Conservation (phyloP, 257 asterid genomes). For the Linaria vulgaris region DNA sequence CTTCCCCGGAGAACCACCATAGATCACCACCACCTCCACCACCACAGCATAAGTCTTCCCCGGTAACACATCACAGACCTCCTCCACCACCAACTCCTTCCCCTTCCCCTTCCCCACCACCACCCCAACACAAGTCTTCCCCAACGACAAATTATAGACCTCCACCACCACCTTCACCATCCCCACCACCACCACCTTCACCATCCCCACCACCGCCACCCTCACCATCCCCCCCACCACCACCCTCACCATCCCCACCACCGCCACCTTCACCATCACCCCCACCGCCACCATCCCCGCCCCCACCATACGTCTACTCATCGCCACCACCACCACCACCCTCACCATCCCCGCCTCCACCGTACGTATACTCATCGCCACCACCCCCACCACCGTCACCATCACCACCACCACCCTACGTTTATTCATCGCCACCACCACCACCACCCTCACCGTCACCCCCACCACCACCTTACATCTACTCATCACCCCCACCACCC, state of each 20-base stretch:
- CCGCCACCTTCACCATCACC: slow-evolving; percentile 8
- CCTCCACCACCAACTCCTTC: slow-evolving; percentile 30
- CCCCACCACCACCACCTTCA: slow-evolving; percentile 19
- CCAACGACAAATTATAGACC: no score
- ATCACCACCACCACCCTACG: slow-evolving; percentile 29
- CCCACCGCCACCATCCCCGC: background rate
- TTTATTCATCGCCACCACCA: slow-evolving; percentile 30
- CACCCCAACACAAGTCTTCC: background rate
- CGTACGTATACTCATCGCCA: slow-evolving; percentile 18
- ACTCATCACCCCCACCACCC: slow-evolving; percentile 43
- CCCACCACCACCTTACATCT: slow-evolving; percentile 34
- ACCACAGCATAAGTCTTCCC: slow-evolving; percentile 15
- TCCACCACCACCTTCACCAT: slow-evolving; percentile 17
- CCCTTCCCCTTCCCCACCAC: slow-evolving; percentile 17
- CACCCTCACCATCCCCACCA: background rate
- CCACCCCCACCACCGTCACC: slow-evolving; percentile 21
- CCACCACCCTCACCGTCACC: slow-evolving; percentile 40
- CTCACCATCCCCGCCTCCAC: slow-evolving; percentile 30
- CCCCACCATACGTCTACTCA: slow-evolving; percentile 22
- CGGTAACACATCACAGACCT: slow-evolving; percentile 18
- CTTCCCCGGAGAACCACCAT: background rate
- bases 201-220: slow-evolving; percentile 26
- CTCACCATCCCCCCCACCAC: background rate
- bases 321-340: slow-evolving; percentile 5
- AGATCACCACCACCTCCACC: slow-evolving; percentile 29